Base-by-base conservation (phyloP, 345 rosid species). In the Odontarrhena argentea region DNA sequence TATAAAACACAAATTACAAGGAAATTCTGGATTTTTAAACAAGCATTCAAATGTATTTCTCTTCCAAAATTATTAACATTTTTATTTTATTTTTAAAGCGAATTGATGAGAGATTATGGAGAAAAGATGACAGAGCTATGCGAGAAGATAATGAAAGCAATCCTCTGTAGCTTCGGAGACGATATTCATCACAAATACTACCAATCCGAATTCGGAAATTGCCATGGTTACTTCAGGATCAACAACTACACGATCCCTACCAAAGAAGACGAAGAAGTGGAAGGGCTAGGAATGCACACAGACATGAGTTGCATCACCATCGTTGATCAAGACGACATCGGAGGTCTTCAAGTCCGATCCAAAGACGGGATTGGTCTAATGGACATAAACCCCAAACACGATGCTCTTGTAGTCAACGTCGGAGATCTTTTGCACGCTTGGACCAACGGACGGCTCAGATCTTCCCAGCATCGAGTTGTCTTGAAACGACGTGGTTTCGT, bases 301-400 rank as follows among this genome's bases (percentile, higher is more conserved):
- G 96, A 91, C 54, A 88, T 88, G 97, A 88, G 97, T 38, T 91
- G 97, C 57, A 79, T 86, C 69, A 86, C 96, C 15, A 79, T 87
- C 4, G 82, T 89, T 40, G 78, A 82, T 70, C 97, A 86, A 70
- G 91, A 85, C 25, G 87, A 80, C 61, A 78, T 65, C 7, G 93
- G 93, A 5, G 97, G 97, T 24, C 86, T 91, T 10, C 97, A 91
- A 44, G 81, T 91, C 66, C 81, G 84, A 69, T 75, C 86, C 0
- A 82, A 71, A 66, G 82, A 78, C 6, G 89, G 89, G 67, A 71
- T 30, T 78, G 85, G 86, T 62, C 15, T 73, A 8, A 73, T 83
- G 63, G 83, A 86, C 55, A 73, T 88, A 12, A 60, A 12, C 30
- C 97, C 96, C 11, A 76, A 77, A 53, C 63, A 81, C 42, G 79